Conservation (phyloP, 2,329 filamentous ascomycete genomes). For the Penicillium sp. region DNA sequence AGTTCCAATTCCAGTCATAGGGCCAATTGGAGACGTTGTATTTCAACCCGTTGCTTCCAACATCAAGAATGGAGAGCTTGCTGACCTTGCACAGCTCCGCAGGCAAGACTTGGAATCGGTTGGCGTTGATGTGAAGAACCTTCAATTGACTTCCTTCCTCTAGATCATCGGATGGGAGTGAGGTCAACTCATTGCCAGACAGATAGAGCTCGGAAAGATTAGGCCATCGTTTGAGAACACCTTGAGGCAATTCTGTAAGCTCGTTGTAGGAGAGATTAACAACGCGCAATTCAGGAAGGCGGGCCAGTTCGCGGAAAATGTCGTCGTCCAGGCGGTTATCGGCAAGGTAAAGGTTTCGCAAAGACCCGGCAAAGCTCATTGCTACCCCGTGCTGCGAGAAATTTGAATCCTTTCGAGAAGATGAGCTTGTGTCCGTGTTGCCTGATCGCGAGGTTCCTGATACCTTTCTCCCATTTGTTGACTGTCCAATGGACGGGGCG, state of each 20-base stretch:
- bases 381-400: slow-evolving; percentile 73
- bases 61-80: slow-evolving; percentile 87
- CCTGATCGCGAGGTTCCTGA: slow-evolving; percentile 72
- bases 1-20: slow-evolving; percentile 99
- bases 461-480: slow-evolving; percentile 72
- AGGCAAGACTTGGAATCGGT: slow-evolving; percentile 94
- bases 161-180: slow-evolving; percentile 86
- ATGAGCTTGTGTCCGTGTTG: slow-evolving; percentile 56
- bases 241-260: slow-evolving; percentile 84
- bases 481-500: slow-evolving; percentile 70
- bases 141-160: slow-evolving; percentile 86
- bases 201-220: slow-evolving; percentile 89
- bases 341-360: slow-evolving; percentile 81
- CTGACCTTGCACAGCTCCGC: slow-evolving; percentile 93
- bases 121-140: slow-evolving; percentile 91
- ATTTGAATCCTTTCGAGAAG: slow-evolving; percentile 80
- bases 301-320: slow-evolving; percentile 84
- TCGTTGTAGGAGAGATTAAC: slow-evolving; percentile 95
- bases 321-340: slow-evolving; percentile 95
- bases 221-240: slow-evolving; percentile 85
- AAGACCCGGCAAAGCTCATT: slow-evolving; percentile 82
- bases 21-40: slow-evolving; percentile 99
- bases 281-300: slow-evolving; percentile 78
- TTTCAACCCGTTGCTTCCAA: slow-evolving; percentile 90
- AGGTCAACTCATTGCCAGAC: slow-evolving; percentile 91